Base-by-base conservation (phyloP, 345 rosid species). In the Dipteronia sinensis region DNA sequence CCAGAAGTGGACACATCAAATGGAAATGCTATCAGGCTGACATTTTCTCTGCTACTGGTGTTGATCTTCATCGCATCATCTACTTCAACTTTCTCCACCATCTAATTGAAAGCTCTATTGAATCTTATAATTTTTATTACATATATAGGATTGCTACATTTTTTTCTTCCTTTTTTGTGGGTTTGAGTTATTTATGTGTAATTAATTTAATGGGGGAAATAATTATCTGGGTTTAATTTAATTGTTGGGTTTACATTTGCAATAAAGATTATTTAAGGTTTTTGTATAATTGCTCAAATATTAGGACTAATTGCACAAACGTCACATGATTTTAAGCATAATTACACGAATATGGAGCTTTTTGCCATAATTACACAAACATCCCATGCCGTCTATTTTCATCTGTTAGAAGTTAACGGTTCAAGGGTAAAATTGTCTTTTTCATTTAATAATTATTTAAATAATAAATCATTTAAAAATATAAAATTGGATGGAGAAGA, bases 1-100 rank as follows among this genome's bases (percentile, higher is more conserved):
- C 76, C 88, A 64, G 59, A 72, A 1, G 76, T 49, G 40, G 68
- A 71, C 66, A 72, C 75, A 42, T 81, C 83, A 19, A 67, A 69
- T 67, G 85, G 84, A 76, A 79, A 68, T 67, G 40, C 62, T 19
- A 63, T 62, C 2, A 82, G 80, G 19, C 34, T 31, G 75, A 70
- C 71, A 38, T 65, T 77, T 46, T 68, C 79, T 46, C 69, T 76
- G 34, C 34, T 76, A 29, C 9, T 69, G 1, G 19, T 83, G 16
- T 55, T 69, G 61, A 16, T 81, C 44, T 77, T 85, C 56, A 7
- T 65, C 8, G 70, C 77, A 1, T 77, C 79, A 0, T 56, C 3
- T 23, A 19, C 78, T 31, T 51, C 76, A 7, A 47, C 58, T 42
- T 40, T 69, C 71, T 3, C 10, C 61, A 3, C 19, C 51, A n/a